These are phyloP conservation scores for Boletus coccyginus DNA, from an alignment of 768 basidiomycete species.

Conservation along the genomic window DNA sequence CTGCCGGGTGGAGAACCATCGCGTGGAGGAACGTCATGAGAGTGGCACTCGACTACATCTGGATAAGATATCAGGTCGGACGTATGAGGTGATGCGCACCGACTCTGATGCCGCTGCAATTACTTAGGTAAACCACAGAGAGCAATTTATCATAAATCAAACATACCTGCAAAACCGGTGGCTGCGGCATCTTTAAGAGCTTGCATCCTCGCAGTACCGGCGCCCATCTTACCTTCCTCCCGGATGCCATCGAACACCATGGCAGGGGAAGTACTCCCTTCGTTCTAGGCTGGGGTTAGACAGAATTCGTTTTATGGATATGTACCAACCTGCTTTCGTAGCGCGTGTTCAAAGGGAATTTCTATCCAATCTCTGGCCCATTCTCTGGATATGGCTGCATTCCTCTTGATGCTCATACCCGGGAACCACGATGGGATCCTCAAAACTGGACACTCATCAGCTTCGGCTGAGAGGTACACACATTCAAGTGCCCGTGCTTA, in stretches of 20 bases:
- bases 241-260: conserved; percentile 19
- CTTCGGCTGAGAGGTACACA: not conserved
- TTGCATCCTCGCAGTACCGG: not conserved
- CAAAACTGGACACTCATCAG: conserved; percentile 8
- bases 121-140: not conserved
- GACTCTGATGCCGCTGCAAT: conserved; percentile 14
- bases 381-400: conserved; percentile 1
- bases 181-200: conserved; percentile 17
- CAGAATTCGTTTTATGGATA: not conserved
- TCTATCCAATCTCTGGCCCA: conserved; percentile 15
- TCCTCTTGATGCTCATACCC: conserved; percentile 16
- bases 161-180: conserved; percentile 14
- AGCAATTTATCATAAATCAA: not conserved
- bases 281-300: not conserved
- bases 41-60: conserved; percentile 8
- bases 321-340: conserved; percentile 25
- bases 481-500: not conserved
- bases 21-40: conserved; percentile 10
- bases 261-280: conserved; percentile 9
- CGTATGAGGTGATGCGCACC: not conserved
- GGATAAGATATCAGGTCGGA: not conserved
- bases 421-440: conserved; percentile 20
- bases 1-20: conserved; percentile 17
- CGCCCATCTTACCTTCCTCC: not conserved
- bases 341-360: conserved; percentile 27